A percentile compares a stretch with the other conserved stretches of the same genome.
Evolutionary conservation across 495 filamentous ascomycete species (phyloP).

Genomic region (Trypethelium eluteriae): DNA sequence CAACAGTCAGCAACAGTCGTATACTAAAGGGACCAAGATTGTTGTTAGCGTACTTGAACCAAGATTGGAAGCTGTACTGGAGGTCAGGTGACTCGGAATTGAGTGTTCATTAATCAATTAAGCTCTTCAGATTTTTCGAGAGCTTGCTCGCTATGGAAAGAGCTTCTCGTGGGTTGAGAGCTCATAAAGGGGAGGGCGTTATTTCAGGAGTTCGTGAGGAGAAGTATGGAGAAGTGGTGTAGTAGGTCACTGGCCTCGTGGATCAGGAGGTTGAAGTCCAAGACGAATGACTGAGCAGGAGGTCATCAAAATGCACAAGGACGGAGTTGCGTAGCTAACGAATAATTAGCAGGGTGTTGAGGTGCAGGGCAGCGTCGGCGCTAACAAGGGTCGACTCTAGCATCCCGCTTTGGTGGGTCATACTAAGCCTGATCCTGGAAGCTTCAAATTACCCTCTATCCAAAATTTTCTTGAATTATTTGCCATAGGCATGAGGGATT

Average conservation of each 20-base stretch:
- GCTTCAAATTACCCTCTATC: neutral
- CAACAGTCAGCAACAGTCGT: neutral
- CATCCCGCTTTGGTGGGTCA: neutral
- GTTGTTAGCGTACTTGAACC: neutral
- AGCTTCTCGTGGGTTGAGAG: neutral
- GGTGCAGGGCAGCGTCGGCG: neutral
- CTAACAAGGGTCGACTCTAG: neutral
- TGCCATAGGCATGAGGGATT: neutral
- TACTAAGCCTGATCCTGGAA: neutral
- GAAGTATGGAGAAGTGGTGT: neutral
- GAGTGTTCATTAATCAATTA: neutral
- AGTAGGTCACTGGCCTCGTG: neutral
- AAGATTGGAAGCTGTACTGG: neutral
- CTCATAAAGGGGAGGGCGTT: neutral
- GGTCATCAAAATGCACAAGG: too few species aligned
- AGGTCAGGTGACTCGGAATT: neutral
- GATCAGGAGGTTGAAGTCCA: neutral
- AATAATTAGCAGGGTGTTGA: neutral
- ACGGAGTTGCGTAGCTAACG: too few species aligned
- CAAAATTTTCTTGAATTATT: neutral
- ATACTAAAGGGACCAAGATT: neutral
- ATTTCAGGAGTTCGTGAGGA: neutral
- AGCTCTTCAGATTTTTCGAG: neutral
- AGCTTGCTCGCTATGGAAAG: neutral
- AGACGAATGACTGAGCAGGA: neutral